Base-by-base conservation (phyloP, 345 rosid species). In the Aquilaria malaccensis region DNA sequence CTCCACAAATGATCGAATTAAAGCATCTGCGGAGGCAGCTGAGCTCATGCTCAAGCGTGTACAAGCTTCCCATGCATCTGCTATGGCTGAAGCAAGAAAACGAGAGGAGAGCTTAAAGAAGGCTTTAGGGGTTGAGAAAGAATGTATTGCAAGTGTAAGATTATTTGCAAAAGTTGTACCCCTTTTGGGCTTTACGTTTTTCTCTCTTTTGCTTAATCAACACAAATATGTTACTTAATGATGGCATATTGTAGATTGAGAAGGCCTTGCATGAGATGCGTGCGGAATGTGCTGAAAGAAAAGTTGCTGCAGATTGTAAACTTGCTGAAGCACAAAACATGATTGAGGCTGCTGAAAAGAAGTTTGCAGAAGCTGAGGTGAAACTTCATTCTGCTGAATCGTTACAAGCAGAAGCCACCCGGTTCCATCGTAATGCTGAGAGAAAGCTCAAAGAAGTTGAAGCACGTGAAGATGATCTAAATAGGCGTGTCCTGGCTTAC, bases 231-330 rank as follows among this genome's bases (percentile, higher is more conserved):
- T 15, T 30, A 43, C 57, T 60, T 56, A 52, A 37, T 60, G 47
- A 30, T 70, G 70, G 31, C 33, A 12, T 63, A 62, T 62, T 72
- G 65, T 75, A 94, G 99, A 64, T 94, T 30, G 99, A 90, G 82
- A 94, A 94, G 75, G 72, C 95, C 43, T 76, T 94, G 84, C 97
- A 88, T 65, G 99, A 90, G 81, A 88, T 94, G 77, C 96, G 97
- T 69, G 82, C 89, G 53, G 96, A 94, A 74, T 80, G 83, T 79
- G 96, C 97, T 14, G 99, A 94, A 80, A 76, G 75, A 0, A 94
- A 90, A 81, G 87, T 94, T 81, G 71, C 95, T 31, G 91, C 97
- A 37, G 91, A 66, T 50, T 70, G 71, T 65, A 83, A 72, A 76
- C 64, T 85, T 69, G 79, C 85, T 65, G 97, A 88, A 76, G 95